Percentiles rank a stretch among this genome's conserved stretches.
Conservation (phyloP, 164 flowering plant species). For the Houttuynia cordata region DNA sequence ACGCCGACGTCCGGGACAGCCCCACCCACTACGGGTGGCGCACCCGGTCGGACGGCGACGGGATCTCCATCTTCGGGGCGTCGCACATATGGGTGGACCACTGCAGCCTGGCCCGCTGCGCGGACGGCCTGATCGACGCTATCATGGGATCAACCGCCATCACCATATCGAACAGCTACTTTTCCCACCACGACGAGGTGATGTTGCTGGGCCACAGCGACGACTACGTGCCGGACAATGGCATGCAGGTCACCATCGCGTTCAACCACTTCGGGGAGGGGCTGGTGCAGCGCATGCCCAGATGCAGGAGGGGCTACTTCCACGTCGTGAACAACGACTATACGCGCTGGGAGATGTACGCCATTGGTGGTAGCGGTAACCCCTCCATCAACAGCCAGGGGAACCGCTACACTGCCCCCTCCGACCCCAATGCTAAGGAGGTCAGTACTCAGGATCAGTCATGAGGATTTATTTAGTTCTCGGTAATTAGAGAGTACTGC, state of each 20-base stretch:
- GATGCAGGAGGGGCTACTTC: slow-evolving; percentile 29
- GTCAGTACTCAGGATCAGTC: slow-evolving; percentile 6
- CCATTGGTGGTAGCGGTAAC: slow-evolving; percentile 34
- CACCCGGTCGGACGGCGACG: slow-evolving; percentile 16
- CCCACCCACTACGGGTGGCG: slow-evolving; percentile 5
- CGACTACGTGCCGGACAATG: slow-evolving; percentile 28
- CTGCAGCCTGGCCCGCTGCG: slow-evolving; percentile 53
- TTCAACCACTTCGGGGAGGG: slow-evolving; percentile 56
- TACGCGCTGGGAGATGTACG: slow-evolving; percentile 41
- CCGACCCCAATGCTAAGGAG: slow-evolving; percentile 28
- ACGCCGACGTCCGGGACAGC: slow-evolving; percentile 2
- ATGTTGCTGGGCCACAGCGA: slow-evolving; percentile 63
- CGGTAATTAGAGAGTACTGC: neutral
- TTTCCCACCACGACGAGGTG: slow-evolving; percentile 69
- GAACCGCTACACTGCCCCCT: slow-evolving; percentile 31
- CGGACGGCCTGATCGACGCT: slow-evolving; percentile 74
- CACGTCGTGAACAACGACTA: slow-evolving; percentile 39
- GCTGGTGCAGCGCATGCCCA: slow-evolving; percentile 60
- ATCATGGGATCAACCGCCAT: slow-evolving; percentile 69
- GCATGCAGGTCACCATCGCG: slow-evolving; percentile 47
- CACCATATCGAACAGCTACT: slow-evolving; percentile 72
- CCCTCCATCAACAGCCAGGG: slow-evolving; percentile 44
- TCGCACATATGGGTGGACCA: slow-evolving; percentile 76
- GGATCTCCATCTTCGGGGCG: slow-evolving; percentile 54
- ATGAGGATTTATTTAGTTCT: neutral